Conservation (phyloP, 163 green algal genomes). For the Picocystis sp. region DNA sequence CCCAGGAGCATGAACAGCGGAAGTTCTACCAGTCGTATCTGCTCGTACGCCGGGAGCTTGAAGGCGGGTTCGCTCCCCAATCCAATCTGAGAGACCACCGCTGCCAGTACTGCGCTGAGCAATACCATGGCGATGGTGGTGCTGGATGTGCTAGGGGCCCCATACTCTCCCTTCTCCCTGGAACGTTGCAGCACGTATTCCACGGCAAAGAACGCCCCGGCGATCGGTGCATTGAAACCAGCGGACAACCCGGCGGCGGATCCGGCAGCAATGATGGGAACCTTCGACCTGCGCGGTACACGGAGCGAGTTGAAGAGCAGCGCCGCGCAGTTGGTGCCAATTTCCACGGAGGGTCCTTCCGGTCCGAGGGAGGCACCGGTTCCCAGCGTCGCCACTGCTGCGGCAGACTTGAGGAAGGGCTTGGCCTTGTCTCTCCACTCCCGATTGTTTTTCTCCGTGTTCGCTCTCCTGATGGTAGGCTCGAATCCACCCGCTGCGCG, state of each 20-base stretch:
- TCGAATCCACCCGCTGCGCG: no score
- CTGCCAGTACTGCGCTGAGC: conserved; percentile 41
- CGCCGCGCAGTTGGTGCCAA: conserved; percentile 51
- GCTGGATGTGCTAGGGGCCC: conserved; percentile 1
- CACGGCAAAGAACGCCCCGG: conserved; percentile 83
- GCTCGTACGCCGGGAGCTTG: conserved; percentile 40
- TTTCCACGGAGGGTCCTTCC: conserved; percentile 81
- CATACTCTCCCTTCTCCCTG: conserved; percentile 1
- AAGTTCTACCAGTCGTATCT: conserved; percentile 25
- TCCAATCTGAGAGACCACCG: conserved; percentile 35
- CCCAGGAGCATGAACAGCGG: conserved; percentile 62
- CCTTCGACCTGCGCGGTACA: conserved; percentile 5
- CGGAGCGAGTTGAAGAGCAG: conserved; percentile 7
- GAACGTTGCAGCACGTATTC: conserved; percentile 61
- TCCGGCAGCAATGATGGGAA: conserved; percentile 37
- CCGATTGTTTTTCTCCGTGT: no score
- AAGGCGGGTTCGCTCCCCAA: conserved; percentile 56
- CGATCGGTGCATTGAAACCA: conserved; percentile 84
- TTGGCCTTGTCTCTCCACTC: not conserved
- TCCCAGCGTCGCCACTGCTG: conserved; percentile 54
- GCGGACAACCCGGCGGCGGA: conserved; percentile 68
- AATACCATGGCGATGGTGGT: conserved; percentile 54
- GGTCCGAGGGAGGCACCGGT: conserved; percentile 69
- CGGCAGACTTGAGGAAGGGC: conserved; percentile 31
- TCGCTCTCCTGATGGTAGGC: not conserved